phyloP scores from a whole-genome alignment of 2,329 filamentous ascomycete genomes.

The Pseudohalonectria lignicola region DNA sequence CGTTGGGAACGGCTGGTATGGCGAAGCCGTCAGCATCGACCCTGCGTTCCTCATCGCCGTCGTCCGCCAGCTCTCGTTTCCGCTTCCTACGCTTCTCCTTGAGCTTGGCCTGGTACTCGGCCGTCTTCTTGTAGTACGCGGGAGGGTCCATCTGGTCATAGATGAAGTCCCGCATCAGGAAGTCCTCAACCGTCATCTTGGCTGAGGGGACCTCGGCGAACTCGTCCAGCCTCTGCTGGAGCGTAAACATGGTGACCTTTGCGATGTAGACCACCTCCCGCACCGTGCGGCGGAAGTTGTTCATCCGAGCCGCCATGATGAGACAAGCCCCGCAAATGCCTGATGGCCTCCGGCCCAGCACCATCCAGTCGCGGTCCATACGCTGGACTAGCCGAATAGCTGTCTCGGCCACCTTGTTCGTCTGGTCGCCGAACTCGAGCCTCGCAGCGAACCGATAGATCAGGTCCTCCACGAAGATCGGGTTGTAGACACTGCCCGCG shows the following conservation, averaged over 20 bases:
- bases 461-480: conserved; percentile 77
- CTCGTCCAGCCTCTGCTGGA: conserved; percentile 83
- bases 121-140: conserved; percentile 59
- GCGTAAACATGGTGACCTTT: conserved; percentile 89
- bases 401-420: conserved; percentile 76
- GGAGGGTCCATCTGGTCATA: conserved; percentile 62
- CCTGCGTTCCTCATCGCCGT: conserved; percentile 3
- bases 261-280: conserved; percentile 97
- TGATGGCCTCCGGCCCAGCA: conserved; percentile 82
- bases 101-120: conserved; percentile 44
- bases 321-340: conserved; percentile 91
- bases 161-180: conserved; percentile 50
- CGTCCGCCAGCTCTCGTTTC: conserved; percentile 31
- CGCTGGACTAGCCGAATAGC: conserved; percentile 79
- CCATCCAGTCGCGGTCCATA: conserved; percentile 97
- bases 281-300: conserved; percentile 89
- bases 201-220: conserved; percentile 83
- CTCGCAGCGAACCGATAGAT: conserved; percentile 86
- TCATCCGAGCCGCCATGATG: conserved; percentile 92
- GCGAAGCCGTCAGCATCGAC: conserved; percentile 57
- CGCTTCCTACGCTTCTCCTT: conserved; percentile 36
- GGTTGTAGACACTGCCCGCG: conserved; percentile 37
- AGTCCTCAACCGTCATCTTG: conserved; percentile 74
- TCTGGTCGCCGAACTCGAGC: conserved; percentile 78
- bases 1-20: conserved; percentile 41